Evolutionary conservation across 2,329 filamentous ascomycete genomes (phyloP).

Genomic region (Fonsecaea nubica): DNA sequence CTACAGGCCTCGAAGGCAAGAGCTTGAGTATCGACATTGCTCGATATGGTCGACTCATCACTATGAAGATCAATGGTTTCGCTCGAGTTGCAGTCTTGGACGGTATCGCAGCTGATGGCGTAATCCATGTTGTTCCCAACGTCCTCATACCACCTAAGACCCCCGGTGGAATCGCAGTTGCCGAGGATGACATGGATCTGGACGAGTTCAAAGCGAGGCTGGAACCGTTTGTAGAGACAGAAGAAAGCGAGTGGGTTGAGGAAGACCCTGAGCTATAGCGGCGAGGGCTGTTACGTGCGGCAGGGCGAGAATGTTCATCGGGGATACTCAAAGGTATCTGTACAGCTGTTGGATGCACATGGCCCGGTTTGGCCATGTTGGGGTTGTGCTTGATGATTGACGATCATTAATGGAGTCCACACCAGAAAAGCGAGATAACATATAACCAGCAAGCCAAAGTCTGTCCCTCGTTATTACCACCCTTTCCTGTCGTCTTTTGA

Average conservation of each 20-base stretch:
- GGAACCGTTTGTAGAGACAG: constrained; percentile 51
- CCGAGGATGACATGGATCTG: constrained; percentile 55
- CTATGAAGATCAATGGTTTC: constrained; percentile 77
- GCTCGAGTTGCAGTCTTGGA: constrained; percentile 71
- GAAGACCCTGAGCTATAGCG: constrained; percentile 29
- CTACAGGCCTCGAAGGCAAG: constrained; percentile 72
- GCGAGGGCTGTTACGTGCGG: background rate
- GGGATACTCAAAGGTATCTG: constrained; percentile 11
- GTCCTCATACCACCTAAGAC: constrained; percentile 78
- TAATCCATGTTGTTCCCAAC: constrained; percentile 75
- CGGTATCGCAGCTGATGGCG: constrained; percentile 76
- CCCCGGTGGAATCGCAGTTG: constrained; percentile 47
- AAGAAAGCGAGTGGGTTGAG: constrained; percentile 22
- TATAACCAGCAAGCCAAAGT: background rate
- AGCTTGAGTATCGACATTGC: constrained; percentile 74
- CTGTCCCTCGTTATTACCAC: background rate
- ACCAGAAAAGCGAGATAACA: background rate
- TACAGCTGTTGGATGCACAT: background rate
- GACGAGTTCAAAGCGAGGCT: constrained; percentile 67
- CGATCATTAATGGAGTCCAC: constrained; percentile 28
- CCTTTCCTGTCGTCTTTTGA: background rate
- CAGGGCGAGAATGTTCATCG: background rate
- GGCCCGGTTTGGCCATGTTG: background rate
- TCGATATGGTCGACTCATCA: constrained; percentile 70
- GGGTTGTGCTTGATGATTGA: constrained; percentile 18